Evolutionary conservation across 176 grass and related monocot species (phyloP).

Genomic region (Oryza punctata): DNA sequence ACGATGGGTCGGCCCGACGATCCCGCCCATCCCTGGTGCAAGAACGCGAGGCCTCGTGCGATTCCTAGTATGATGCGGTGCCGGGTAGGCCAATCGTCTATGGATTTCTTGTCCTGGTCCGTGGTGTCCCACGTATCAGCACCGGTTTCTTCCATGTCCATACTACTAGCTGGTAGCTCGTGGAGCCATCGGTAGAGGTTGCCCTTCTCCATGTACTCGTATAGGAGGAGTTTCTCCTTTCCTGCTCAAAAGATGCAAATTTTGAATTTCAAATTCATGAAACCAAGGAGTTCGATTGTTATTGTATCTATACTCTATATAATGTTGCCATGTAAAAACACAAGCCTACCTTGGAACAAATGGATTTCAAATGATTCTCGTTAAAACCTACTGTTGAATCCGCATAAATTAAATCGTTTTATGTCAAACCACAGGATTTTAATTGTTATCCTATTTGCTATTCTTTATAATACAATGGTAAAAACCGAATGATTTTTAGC

Average conservation of each 20-base stretch:
- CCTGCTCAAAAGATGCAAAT: slow-evolving; percentile 23
- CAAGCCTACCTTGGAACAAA: too few relatives aligned
- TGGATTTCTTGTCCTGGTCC: not conserved
- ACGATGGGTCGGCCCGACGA: slow-evolving; percentile 45
- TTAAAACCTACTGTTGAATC: not conserved
- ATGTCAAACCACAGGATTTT: too few relatives aligned
- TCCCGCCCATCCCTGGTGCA: slow-evolving; percentile 81
- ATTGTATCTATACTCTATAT: not conserved
- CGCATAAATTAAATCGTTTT: not conserved
- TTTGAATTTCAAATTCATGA: not conserved
- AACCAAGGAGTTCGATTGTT: not conserved
- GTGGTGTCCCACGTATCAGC: slow-evolving; percentile 51
- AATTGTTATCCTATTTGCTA: not conserved
- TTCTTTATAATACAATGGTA: not conserved
- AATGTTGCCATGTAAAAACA: not conserved
- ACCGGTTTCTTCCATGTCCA: slow-evolving; percentile 55
- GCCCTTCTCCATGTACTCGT: slow-evolving; percentile 87
- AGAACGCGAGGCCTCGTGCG: slow-evolving; percentile 71
- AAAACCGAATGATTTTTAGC: not conserved
- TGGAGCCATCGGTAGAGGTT: slow-evolving; percentile 91
- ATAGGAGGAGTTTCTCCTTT: slow-evolving; percentile 62
- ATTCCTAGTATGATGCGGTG: slow-evolving; percentile 66
- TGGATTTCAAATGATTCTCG: too few relatives aligned
- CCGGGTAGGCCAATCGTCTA: slow-evolving; percentile 57
- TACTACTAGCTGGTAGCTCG: slow-evolving; percentile 60